phyloP scores from a whole-genome alignment of 2,329 filamentous ascomycete genomes.

The Calonectria hongkongensis region DNA sequence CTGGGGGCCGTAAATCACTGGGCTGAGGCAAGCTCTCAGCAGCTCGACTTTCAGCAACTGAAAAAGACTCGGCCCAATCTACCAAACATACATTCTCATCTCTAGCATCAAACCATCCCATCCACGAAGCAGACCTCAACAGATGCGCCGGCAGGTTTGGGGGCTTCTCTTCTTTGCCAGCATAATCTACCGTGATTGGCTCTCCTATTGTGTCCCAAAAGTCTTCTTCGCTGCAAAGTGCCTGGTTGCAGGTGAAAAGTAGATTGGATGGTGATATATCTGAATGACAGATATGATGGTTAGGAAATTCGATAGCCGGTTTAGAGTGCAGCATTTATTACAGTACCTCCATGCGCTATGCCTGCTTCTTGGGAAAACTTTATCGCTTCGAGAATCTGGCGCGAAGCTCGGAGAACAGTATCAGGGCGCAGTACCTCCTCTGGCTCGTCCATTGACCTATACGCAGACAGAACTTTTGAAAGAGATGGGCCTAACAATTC shows the following conservation, averaged over 20 bases:
- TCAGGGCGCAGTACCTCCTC: slow-evolving; percentile 26
- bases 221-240: slow-evolving; percentile 4
- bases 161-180: not conserved
- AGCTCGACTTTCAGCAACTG: not conserved
- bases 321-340: not conserved
- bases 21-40: not conserved
- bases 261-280: slow-evolving; percentile 36
- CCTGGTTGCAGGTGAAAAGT: slow-evolving; percentile 28
- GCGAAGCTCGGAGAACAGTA: slow-evolving; percentile 29
- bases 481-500: slow-evolving; percentile 36
- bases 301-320: not conserved
- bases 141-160: slow-evolving; percentile 2
- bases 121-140: not conserved
- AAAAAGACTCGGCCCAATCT: slow-evolving; percentile 40
- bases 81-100: slow-evolving; percentile 36
- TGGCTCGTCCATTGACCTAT: not conserved
- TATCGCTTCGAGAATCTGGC: slow-evolving; percentile 31
- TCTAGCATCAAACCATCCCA: not conserved
- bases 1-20: slow-evolving; percentile 17
- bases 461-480: not conserved
- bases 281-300: not conserved
- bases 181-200: not conserved
- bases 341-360: slow-evolving; percentile 39
- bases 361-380: slow-evolving; percentile 21
- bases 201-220: slow-evolving; percentile 1